Conservation (phyloP, 1,139 yeast species). For the Wickerhamomyces sp. region DNA sequence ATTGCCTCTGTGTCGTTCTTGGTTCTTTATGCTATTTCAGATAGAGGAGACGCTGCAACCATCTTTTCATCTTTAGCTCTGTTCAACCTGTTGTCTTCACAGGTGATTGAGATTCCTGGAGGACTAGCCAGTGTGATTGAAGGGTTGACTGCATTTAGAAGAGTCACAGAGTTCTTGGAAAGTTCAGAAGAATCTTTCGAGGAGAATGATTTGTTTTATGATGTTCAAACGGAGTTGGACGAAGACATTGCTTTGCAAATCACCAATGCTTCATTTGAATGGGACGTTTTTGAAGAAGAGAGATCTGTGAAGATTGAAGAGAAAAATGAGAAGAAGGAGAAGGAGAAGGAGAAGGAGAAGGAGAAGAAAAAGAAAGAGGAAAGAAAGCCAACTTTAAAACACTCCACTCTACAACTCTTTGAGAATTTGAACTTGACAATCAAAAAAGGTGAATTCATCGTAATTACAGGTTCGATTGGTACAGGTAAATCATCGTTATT, state of each 20-base stretch:
- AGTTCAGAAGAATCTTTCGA: constrained; percentile 25
- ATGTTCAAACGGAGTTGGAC: constrained; percentile 35
- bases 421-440: constrained; percentile 25
- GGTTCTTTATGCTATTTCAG: background rate
- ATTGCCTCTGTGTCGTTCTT: background rate
- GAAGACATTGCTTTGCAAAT: constrained; percentile 6
- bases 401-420: constrained; percentile 27
- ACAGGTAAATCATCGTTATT: constrained; percentile 36
- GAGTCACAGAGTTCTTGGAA: constrained; percentile 43
- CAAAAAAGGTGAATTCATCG: constrained; percentile 32
- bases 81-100: background rate
- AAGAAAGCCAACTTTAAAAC: constrained; percentile 32
- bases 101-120: background rate
- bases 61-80: background rate
- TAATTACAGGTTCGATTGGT: constrained; percentile 37
- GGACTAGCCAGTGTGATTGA: constrained; percentile 36
- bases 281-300: constrained; percentile 35
- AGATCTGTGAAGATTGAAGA: background rate
- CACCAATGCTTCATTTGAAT: constrained; percentile 44
- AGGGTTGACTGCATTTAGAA: constrained; percentile 49
- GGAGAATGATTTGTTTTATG: constrained; percentile 10
- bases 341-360: constrained; percentile 15
- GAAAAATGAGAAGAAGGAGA: constrained; percentile 9
- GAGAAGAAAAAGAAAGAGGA: constrained; percentile 21
- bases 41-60: background rate